Base-by-base conservation (phyloP, 768 basidiomycete species). In the Leccinum subtestaceum region DNA sequence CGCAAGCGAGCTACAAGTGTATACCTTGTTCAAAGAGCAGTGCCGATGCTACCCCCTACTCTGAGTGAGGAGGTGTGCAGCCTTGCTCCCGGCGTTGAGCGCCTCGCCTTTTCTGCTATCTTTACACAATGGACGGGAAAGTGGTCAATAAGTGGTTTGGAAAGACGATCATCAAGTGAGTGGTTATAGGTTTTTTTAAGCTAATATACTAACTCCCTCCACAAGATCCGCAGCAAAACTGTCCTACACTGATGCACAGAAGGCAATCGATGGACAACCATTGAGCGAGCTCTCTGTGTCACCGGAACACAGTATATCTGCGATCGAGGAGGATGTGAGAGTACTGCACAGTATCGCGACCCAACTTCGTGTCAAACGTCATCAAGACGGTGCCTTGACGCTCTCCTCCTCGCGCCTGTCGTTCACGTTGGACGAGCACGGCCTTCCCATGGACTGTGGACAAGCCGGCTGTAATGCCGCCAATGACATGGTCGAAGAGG, bases 1-100 rank as follows among this genome's bases (percentile, higher is more conserved):
- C 87, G 95, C 64, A 98, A 98, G 75, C 84, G 95, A 59, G 97
- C 95, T 27, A 98, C 95, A 2, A 95, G 91, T 66, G 97, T 99
- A 50, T 98, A 98, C 70, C 89, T 99, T 47, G 86, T 98, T 27
- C 97, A 99, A 72, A 87, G 96, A 56, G 87, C 89, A 21, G 96
- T 98, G 12, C 95, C 96, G 2, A 99, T 99, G 97, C 79, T 99
- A 9, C 97, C 97, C 2, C 93, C 94, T 27, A 80, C 88, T n/a
- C 78, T 99, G 47, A 91, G 89, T 67, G 95, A 98, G 73, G 86
- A 95, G 65, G 80, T 95, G 13, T 99, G 97, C 77, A 96, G 93
- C 75, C 82, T 99, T 56, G 80, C 85, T 58, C 94, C 95, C 5
- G 90, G 89, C 10, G 81, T 86, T 60, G 97, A 99, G 57, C 88